A percentile compares a stretch with the other conserved stretches of the same genome.
These are phyloP conservation scores for Bacidia rubella DNA, from an alignment of 495 filamentous ascomycete species.

Conservation along the genomic window DNA sequence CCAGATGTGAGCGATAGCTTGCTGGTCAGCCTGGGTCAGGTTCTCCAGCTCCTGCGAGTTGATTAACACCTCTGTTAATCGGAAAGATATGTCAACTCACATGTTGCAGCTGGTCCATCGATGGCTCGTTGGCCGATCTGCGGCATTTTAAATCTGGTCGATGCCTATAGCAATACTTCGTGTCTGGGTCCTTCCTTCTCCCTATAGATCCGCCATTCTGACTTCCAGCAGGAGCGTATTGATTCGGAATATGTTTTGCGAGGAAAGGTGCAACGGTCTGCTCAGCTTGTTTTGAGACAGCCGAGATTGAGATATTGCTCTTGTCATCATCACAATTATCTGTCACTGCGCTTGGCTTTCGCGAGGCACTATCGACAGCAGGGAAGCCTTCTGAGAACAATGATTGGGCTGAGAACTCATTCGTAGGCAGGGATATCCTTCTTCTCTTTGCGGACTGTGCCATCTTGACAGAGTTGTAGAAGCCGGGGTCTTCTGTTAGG, in stretches of 20 bases:
- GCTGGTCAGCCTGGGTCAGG: constrained; percentile 69
- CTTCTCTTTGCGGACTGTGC: constrained; percentile 9
- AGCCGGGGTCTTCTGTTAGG: not conserved
- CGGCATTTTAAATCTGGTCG: constrained; percentile 87
- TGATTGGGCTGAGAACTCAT: not conserved
- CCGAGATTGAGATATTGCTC: constrained; percentile 18
- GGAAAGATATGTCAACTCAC: constrained; percentile 32
- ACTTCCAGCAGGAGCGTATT: constrained; percentile 59
- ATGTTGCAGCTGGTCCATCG: constrained; percentile 86
- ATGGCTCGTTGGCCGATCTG: constrained; percentile 80
- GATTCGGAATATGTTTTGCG: constrained; percentile 66
- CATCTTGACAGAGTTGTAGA: not conserved
- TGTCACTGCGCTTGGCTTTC: not conserved
- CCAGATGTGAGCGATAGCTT: constrained; percentile 91
- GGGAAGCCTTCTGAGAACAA: not conserved
- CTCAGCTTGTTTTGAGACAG: constrained; percentile 34
- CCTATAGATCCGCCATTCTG: constrained; percentile 27
- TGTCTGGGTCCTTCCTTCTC: constrained; percentile 46
- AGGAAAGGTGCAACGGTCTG: constrained; percentile 67
- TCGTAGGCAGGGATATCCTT: constrained; percentile 1
- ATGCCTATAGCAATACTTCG: constrained; percentile 92
- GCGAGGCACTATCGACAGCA: not conserved
- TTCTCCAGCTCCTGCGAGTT: constrained; percentile 57
- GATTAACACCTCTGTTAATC: not conserved
- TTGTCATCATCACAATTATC: constrained; percentile 8